These are phyloP conservation scores for Debaryomyces castellii DNA, from an alignment of 805 yeast species.

Conservation along the genomic window DNA sequence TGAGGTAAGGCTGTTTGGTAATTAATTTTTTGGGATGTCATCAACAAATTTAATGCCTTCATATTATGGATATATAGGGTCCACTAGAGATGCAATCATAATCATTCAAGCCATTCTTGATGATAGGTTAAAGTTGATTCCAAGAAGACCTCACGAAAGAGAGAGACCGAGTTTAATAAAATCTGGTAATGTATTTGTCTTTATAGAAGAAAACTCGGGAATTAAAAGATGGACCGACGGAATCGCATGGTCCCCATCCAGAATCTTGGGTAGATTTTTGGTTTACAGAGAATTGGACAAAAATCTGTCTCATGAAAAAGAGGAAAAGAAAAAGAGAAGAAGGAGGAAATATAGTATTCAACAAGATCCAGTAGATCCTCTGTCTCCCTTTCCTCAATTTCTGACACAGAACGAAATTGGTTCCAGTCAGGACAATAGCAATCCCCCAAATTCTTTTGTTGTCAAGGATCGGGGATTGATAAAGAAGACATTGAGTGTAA, in stretches of 20 bases:
- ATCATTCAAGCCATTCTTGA: slow-evolving; percentile 77
- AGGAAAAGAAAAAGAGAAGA: slow-evolving; percentile 40
- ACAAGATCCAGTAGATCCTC: neutral
- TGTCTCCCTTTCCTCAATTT: neutral
- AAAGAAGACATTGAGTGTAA: slow-evolving; percentile 76
- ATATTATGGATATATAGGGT: slow-evolving; percentile 71
- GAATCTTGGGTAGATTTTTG: slow-evolving; percentile 82
- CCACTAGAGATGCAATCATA: slow-evolving; percentile 79
- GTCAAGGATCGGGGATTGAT: slow-evolving; percentile 73
- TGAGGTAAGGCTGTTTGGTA: no score
- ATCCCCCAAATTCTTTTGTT: slow-evolving; percentile 53
- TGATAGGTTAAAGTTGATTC: slow-evolving; percentile 57
- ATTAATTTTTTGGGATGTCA: neutral
- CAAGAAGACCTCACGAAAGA: slow-evolving; percentile 78
- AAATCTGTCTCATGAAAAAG: slow-evolving; percentile 42
- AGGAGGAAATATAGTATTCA: slow-evolving; percentile 7
- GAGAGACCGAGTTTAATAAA: slow-evolving; percentile 66
- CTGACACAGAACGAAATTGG: neutral
- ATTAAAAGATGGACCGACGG: slow-evolving; percentile 97
- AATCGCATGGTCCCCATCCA: slow-evolving; percentile 88
- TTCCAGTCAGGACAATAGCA: slow-evolving; percentile 8
- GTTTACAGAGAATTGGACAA: slow-evolving; percentile 69
- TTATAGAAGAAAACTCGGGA: slow-evolving; percentile 77
- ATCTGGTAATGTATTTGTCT: slow-evolving; percentile 82
- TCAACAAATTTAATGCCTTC: slow-evolving; percentile 49